Percentiles rank a stretch among this genome's conserved stretches.
These are phyloP conservation scores for Chlorella ohadii DNA, from an alignment of 139 green algal genomes.

Conservation along the genomic window DNA sequence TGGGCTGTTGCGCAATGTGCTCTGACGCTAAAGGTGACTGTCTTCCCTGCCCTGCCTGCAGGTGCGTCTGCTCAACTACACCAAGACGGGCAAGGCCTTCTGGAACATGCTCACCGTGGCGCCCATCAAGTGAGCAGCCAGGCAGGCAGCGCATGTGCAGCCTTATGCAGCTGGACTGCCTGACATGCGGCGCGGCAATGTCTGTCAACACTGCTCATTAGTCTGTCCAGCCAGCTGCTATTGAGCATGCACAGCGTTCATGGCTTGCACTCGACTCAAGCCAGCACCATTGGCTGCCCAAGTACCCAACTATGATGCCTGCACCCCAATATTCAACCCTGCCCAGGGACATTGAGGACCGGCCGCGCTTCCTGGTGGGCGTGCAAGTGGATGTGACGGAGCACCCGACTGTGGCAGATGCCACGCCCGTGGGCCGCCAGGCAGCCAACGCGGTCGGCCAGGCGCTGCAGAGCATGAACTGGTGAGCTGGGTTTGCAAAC, in stretches of 20 bases:
- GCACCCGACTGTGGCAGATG: constrained; percentile 51
- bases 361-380: constrained; percentile 91
- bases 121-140: constrained; percentile 68
- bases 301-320: no score
- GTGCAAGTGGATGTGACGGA: constrained; percentile 86
- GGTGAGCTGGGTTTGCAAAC: background rate
- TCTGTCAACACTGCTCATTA: no score
- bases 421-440: constrained; percentile 29
- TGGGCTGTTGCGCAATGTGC: no score
- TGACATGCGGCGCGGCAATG: no score
- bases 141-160: background rate
- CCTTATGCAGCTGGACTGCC: no score
- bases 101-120: constrained; percentile 99
- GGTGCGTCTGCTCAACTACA: constrained; percentile 95
- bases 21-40: no score
- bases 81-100: constrained; percentile 84
- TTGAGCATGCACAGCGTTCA: no score
- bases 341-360: constrained; percentile 81
- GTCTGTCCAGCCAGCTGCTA: no score
- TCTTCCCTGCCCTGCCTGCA: no score
- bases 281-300: no score
- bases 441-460: constrained; percentile 55
- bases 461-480: constrained; percentile 63
- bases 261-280: no score
- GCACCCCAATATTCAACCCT: no score